Conservation (phyloP, 495 filamentous ascomycete genomes). For the Penicillium subrubescens region DNA sequence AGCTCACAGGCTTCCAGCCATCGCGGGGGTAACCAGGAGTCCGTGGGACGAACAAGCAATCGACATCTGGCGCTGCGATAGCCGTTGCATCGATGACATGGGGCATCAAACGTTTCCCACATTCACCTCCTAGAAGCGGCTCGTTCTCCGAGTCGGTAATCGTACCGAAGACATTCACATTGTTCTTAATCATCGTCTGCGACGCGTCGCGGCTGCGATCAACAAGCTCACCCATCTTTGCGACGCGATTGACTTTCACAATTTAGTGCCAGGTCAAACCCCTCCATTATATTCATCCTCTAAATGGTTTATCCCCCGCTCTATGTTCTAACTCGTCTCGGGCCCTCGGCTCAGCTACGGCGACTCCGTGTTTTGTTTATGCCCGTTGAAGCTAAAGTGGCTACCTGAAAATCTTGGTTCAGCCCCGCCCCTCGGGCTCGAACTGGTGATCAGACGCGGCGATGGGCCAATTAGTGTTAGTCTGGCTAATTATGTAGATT, state of each 20-base stretch:
- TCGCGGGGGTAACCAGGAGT: constrained; percentile 15
- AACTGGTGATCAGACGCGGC: constrained; percentile 9
- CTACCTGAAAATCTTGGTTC: constrained; percentile 1
- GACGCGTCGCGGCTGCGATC: constrained; percentile 5
- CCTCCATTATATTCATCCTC: neutral
- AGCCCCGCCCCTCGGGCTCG: neutral
- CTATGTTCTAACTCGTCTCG: neutral
- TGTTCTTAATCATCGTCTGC: neutral
- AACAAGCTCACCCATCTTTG: constrained; percentile 9
- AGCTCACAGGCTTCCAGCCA: constrained; percentile 31
- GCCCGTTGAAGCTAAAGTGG: constrained; percentile 5
- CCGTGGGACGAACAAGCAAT: constrained; percentile 16
- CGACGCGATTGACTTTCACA: neutral
- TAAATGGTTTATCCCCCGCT: neutral
- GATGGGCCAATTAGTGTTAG: constrained; percentile 3
- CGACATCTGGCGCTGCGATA: constrained; percentile 16
- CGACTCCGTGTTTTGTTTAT: constrained; percentile 11
- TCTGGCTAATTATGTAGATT: constrained; percentile 1
- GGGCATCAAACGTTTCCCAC: constrained; percentile 20
- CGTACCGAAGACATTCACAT: constrained; percentile 2
- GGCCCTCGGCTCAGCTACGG: constrained; percentile 5
- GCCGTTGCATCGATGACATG: constrained; percentile 22
- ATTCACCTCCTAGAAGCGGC: constrained; percentile 15
- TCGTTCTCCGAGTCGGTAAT: neutral
- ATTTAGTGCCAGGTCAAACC: neutral